These are phyloP conservation scores for Cutaneotrichosporon mucoides DNA, from an alignment of 1,284 basidiomycete species.

Conservation along the genomic window DNA sequence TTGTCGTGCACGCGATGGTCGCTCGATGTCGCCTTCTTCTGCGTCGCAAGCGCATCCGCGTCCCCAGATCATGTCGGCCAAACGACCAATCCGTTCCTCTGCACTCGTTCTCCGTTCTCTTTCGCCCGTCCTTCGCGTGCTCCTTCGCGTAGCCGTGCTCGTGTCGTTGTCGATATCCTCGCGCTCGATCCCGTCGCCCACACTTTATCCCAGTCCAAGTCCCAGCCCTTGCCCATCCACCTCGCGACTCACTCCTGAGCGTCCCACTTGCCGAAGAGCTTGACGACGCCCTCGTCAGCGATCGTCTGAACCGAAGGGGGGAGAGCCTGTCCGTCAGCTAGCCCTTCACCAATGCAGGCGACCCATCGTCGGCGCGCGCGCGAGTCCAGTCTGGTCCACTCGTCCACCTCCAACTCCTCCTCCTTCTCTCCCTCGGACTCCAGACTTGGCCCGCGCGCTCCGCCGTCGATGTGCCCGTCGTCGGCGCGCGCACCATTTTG, in stretches of 20 bases:
- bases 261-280: constrained; percentile 97
- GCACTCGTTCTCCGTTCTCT: too few species aligned
- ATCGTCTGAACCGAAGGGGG: constrained; percentile 80
- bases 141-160: too few species aligned
- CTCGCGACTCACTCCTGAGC: constrained; percentile 75
- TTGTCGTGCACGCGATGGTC: too few species aligned
- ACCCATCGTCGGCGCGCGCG: too few species aligned
- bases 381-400: neutral
- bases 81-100: too few species aligned
- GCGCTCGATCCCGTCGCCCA: neutral
- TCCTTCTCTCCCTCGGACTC: neutral
- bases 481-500: constrained; percentile 8
- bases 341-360: too few species aligned
- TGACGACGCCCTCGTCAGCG: constrained; percentile 67
- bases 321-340: constrained; percentile 51
- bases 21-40: too few species aligned
- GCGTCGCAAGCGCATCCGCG: too few species aligned
- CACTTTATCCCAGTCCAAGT: neutral
- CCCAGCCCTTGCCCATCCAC: neutral
- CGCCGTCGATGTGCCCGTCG: neutral
- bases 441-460: neutral
- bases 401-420: neutral
- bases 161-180: neutral
- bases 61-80: too few species aligned
- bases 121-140: too few species aligned